phyloP scores from a whole-genome alignment of 1,139 yeast species.

The Lodderomyces parapsilosis region DNA sequence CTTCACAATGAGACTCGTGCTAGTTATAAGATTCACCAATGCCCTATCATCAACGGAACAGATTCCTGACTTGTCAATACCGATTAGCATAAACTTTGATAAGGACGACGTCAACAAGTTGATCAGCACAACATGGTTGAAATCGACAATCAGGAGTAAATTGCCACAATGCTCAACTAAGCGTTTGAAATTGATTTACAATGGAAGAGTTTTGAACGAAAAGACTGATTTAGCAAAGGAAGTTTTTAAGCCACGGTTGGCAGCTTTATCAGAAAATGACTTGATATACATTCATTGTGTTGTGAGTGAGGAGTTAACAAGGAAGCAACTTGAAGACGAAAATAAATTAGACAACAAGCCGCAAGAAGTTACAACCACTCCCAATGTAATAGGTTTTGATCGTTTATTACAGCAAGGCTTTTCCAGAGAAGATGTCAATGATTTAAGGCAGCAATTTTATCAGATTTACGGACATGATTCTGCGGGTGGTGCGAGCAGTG shows the following conservation, averaged over 20 bases:
- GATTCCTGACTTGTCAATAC: constrained; percentile 30
- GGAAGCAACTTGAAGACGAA: constrained; percentile 62
- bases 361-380: constrained; percentile 52
- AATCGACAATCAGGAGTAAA: constrained; percentile 26
- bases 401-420: constrained; percentile 81
- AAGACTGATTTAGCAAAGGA: constrained; percentile 56
- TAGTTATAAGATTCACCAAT: constrained; percentile 35
- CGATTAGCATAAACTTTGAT: constrained; percentile 28
- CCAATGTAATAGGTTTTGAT: constrained; percentile 85
- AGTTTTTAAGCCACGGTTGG: constrained; percentile 27
- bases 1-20: constrained; percentile 16
- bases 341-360: constrained; percentile 54
- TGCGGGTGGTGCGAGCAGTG: constrained; percentile 9
- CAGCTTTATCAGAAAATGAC: constrained; percentile 8
- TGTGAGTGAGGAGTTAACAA: constrained; percentile 65
- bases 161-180: constrained; percentile 33
- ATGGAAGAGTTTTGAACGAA: constrained; percentile 69
- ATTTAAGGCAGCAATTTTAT: constrained; percentile 72
- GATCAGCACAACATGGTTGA: constrained; percentile 29
- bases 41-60: constrained; percentile 22
- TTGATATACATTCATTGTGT: constrained; percentile 73
- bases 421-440: constrained; percentile 69
- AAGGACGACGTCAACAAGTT: constrained; percentile 33
- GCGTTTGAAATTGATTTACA: constrained; percentile 68
- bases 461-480: constrained; percentile 44